phyloP scores from a whole-genome alignment of 2,329 filamentous ascomycete species.

The Stagonosporopsis chrysanthemi region DNA sequence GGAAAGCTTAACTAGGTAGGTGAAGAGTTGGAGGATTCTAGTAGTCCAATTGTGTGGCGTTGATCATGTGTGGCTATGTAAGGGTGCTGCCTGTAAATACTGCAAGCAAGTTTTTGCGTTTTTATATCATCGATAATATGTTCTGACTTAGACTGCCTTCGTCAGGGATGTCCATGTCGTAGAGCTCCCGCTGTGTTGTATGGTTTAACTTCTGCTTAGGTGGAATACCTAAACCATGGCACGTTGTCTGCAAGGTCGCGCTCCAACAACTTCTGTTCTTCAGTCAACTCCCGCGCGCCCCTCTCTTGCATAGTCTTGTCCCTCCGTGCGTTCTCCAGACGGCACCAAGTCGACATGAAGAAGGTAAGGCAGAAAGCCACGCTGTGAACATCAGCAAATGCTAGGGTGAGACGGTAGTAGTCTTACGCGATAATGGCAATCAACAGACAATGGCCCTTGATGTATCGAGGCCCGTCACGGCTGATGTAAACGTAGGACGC shows the following conservation, averaged over 20 bases:
- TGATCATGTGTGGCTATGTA: not conserved
- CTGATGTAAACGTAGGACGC: conserved; percentile 59
- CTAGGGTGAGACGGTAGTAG: not conserved
- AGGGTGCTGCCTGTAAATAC: not conserved
- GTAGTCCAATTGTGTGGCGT: not conserved
- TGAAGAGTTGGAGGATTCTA: not conserved
- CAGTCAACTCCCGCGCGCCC: conserved; percentile 57
- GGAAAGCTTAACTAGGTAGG: conserved; percentile 3
- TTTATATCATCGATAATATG: not conserved
- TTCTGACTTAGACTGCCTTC: not conserved
- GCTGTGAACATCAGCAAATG: conserved; percentile 25
- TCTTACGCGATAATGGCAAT: conserved; percentile 53
- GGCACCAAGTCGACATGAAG: conserved; percentile 66
- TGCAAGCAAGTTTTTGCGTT: not conserved
- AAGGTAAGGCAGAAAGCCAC: conserved; percentile 61
- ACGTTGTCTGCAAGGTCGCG: conserved; percentile 65
- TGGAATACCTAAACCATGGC: conserved; percentile 51
- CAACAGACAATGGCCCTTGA: conserved; percentile 56
- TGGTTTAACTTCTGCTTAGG: conserved; percentile 3
- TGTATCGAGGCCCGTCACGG: conserved; percentile 55
- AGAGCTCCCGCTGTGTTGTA: not conserved
- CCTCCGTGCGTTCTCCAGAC: conserved; percentile 63
- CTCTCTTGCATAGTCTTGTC: conserved; percentile 57
- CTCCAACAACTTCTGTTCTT: conserved; percentile 62
- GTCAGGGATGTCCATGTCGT: not conserved